Evolutionary conservation across 2,329 filamentous ascomycete genomes (phyloP), one percentile per base, ranked within the genome.

Genomic region (Alternaria angustiovoidea): DNA sequence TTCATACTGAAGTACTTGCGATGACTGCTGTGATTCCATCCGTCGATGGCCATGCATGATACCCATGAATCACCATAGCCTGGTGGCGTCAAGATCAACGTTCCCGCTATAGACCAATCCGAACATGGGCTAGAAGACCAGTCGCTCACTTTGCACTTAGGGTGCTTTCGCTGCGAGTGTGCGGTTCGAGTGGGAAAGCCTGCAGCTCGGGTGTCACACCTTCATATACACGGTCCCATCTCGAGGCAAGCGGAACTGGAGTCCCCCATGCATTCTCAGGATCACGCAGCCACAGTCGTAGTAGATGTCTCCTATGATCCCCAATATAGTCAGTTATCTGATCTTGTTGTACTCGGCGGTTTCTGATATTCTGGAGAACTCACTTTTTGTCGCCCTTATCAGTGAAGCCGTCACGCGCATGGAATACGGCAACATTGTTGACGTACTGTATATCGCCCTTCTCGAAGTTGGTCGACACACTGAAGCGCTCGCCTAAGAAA

Each of bases 111-210:
- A 14, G 12, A 36, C 16, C 32, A 16, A 3, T 6, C 1, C 32
- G 2, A 36, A 14, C 12, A 5, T 7, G 4, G 38, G 2, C n/a
- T 18, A 20, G 9, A 20, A 20, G n/a, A 18, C 18, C n/a, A 18
- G 20, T 41, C 38, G 18, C 38, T 41, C 38, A 41, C 20, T 41
- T 41, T 8, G 38, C 20, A 20, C 38, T 26, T 26, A 32, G 20
- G 5, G 20, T 38, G 11, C 68, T 67, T 41, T 67, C 55, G 56
- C 65, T 72, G 24, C 69, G 61, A 26, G 72, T 66, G 53, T 67
- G 67, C 42, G 68, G 68, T 68, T 89, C 84, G 2, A 88, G 75
- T 0, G 87, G 86, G 54, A 89, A 85, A 0, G 87, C 82, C 36
- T 85, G 79, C 11, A 79, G 82, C 62, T 87, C 85, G 0, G 82